These are phyloP conservation scores for Apium graveolens DNA, from an alignment of 129 eudicot species.

Conservation along the genomic window DNA sequence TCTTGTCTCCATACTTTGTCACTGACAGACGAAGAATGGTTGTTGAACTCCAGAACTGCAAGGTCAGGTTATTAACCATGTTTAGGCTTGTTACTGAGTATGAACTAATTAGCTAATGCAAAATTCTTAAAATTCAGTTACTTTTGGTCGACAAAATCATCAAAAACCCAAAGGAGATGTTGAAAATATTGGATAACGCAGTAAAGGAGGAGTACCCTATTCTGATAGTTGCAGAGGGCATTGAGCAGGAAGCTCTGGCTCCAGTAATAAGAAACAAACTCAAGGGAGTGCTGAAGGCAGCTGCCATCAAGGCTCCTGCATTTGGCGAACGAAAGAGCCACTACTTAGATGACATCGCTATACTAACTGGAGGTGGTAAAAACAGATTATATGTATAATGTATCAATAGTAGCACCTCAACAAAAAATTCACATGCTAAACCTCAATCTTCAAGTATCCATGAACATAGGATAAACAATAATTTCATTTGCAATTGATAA, in stretches of 20 bases:
- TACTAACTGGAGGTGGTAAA: slow-evolving; percentile 74
- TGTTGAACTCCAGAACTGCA: slow-evolving; percentile 77
- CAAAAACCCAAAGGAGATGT: slow-evolving; percentile 62
- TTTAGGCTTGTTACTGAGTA: background rate
- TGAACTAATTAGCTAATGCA: slow-evolving; percentile 17
- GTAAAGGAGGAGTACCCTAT: slow-evolving; percentile 57
- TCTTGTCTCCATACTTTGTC: slow-evolving; percentile 71
- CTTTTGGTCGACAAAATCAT: slow-evolving; percentile 87
- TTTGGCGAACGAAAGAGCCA: slow-evolving; percentile 85
- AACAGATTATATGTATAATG: background rate
- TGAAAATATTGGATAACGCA: slow-evolving; percentile 61
- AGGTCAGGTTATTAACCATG: slow-evolving; percentile 33
- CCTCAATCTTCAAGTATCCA: background rate
- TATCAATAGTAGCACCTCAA: background rate
- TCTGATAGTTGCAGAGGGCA: slow-evolving; percentile 70
- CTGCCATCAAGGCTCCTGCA: slow-evolving; percentile 90
- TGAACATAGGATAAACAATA: background rate
- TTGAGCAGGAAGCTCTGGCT: slow-evolving; percentile 84
- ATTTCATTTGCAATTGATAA: background rate
- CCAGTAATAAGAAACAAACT: slow-evolving; percentile 76
- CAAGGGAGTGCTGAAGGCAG: slow-evolving; percentile 69
- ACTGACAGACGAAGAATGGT: slow-evolving; percentile 55
- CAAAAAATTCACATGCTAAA: background rate
- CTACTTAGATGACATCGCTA: slow-evolving; percentile 81
- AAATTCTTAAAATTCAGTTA: slow-evolving; percentile 46